Base-by-base conservation (phyloP, 1,284 basidiomycete genomes). In the Pterulicium gracile region DNA sequence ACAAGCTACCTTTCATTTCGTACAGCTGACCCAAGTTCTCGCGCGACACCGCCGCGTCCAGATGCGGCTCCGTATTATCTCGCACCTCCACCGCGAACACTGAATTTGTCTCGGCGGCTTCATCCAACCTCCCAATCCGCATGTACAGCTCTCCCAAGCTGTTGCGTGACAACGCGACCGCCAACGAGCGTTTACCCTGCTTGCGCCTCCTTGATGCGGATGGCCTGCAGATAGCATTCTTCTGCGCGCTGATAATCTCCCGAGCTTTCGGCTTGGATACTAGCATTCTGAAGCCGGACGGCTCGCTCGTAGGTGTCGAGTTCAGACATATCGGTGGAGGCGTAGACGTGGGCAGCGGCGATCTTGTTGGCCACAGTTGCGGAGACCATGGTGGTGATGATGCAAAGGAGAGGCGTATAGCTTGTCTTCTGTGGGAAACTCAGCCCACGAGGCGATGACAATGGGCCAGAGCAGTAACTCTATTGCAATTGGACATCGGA, bases 11-110 rank as follows among this genome's bases (percentile, higher is more conserved):
- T 36, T 52, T 56, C 47, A 55, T 60, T 50, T 66, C 64, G 34
- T 58, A 58, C 2, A 65, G 51, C 39, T 54, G 55, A 3, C 54
- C 64, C 15, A 65, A 52, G 49, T 62, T 65, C 47, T 67, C 64
- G 15, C 61, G 53, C 22, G 64, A 59, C 13, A 57, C 57, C 2
- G 64, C 62, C 5, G 58, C 56, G 49, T 66, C 64, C 17, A 60
- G 50, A 3, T 45, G 45, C 18, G 53, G 49, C 3, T 51, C 54
- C 2, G 17, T 39, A 3, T 23, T 44, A 17, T 51, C 55, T 46
- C 63, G 27, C 10, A 32, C 27, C n/a, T 32, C 27, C 7, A 32
- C 58, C 17, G 65, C 54, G 3, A 51, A 40, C 17, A 65, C 44
- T 50, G 19, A 65, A 51, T 47, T 59, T 58, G 4, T 54, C 51